Conservation (phyloP, 331 rosid genomes). For the Quercus lobata region DNA sequence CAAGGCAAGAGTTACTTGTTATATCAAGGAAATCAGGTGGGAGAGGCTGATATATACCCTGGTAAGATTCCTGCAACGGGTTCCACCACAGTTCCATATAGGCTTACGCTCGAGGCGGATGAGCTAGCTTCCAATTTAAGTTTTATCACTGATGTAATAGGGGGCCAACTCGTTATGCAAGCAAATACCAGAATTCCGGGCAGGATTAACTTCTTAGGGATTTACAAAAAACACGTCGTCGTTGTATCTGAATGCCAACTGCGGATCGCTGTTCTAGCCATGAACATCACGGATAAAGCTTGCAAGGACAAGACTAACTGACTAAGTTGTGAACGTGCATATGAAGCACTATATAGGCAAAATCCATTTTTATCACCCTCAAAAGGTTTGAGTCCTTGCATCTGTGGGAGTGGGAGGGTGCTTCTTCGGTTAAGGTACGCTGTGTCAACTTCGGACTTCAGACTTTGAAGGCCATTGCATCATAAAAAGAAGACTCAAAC, state of each 20-base stretch:
- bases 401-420: no score
- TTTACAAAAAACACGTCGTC: conserved; percentile 46
- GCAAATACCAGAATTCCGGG: conserved; percentile 48
- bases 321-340: conserved; percentile 29
- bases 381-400: neutral
- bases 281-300: conserved; percentile 39
- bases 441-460: neutral
- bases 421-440: neutral
- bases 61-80: conserved; percentile 52
- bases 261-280: conserved; percentile 20
- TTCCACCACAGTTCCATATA: conserved; percentile 23
- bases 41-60: conserved; percentile 41
- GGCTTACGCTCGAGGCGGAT: conserved; percentile 51
- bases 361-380: neutral
- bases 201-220: conserved; percentile 42
- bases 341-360: neutral
- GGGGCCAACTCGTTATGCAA: conserved; percentile 38
- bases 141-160: conserved; percentile 32
- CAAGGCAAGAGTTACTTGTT: conserved; percentile 39
- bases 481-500: no score
- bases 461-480: neutral
- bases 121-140: conserved; percentile 20
- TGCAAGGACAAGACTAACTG: conserved; percentile 50
- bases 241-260: conserved; percentile 47
- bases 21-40: conserved; percentile 39